These are phyloP conservation scores for Ogataea methanolica DNA, from an alignment of 805 yeast species.

Conservation along the genomic window DNA sequence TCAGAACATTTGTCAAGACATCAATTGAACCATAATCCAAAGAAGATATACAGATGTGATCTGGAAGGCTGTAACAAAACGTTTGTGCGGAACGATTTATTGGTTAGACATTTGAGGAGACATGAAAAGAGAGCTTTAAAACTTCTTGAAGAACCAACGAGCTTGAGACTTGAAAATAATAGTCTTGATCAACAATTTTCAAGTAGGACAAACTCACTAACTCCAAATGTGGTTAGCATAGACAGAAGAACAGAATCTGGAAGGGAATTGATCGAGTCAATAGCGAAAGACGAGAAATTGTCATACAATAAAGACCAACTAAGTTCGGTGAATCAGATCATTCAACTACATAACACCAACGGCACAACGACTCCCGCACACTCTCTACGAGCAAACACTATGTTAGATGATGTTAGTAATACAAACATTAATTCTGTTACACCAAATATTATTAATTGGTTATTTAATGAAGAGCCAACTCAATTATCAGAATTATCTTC, in stretches of 20 bases:
- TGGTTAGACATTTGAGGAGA: constrained; percentile 41
- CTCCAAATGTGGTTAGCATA: no score
- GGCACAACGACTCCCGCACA: no score
- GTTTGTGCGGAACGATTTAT: constrained; percentile 58
- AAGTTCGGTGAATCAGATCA: constrained; percentile 21
- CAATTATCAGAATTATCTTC: not conserved
- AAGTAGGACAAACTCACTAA: not conserved
- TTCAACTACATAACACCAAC: constrained; percentile 15
- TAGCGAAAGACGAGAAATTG: not conserved
- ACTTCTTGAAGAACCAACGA: constrained; percentile 1
- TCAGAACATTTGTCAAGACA: constrained; percentile 65
- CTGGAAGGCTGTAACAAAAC: constrained; percentile 49
- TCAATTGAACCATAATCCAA: constrained; percentile 55
- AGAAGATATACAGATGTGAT: constrained; percentile 48
- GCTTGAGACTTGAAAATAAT: not conserved
- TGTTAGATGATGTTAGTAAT: no score
- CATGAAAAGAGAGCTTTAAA: constrained; percentile 27
- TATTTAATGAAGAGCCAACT: constrained; percentile 21
- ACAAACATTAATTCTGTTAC: not conserved
- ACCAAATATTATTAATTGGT: constrained; percentile 26
- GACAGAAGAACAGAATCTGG: not conserved
- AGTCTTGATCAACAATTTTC: not conserved
- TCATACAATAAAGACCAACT: constrained; percentile 7
- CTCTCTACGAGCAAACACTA: no score
- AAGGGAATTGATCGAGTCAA: not conserved